Percentiles rank a stretch among this genome's conserved stretches.
phyloP scores from a whole-genome alignment of 371 early-diverging fungal species.

The Nosema muscidifuracis region DNA sequence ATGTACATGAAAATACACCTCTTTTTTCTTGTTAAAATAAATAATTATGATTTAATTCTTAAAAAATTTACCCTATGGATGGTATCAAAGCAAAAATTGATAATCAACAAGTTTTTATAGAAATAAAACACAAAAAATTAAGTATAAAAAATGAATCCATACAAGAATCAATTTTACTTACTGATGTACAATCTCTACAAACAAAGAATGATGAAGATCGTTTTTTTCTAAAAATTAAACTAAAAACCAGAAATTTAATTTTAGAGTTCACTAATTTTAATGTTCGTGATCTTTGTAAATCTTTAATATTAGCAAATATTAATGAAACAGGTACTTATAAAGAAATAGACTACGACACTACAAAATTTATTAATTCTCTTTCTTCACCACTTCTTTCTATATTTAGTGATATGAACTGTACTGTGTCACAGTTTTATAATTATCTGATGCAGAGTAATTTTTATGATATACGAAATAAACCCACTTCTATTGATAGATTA shows the following conservation, averaged over 20 bases:
- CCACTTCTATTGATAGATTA: slow-evolving; percentile 27
- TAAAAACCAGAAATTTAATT: neutral
- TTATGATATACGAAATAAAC: slow-evolving; percentile 35
- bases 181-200: slow-evolving; percentile 9
- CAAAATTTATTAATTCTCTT: neutral
- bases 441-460: slow-evolving; percentile 32
- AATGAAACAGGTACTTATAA: neutral
- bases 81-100: slow-evolving; percentile 17
- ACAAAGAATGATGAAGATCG: slow-evolving; percentile 9
- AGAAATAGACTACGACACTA: slow-evolving; percentile 4
- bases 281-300: slow-evolving; percentile 19
- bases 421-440: slow-evolving; percentile 39
- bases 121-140: slow-evolving; percentile 14
- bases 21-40: too few relatives aligned
- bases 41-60: too few relatives aligned
- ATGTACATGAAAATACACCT: too few relatives aligned
- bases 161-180: neutral
- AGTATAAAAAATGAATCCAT: neutral
- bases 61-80: neutral
- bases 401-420: slow-evolving; percentile 34
- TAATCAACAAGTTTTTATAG: slow-evolving; percentile 25
- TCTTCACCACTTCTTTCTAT: slow-evolving; percentile 18
- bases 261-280: slow-evolving; percentile 7
- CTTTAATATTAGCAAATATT: neutral
- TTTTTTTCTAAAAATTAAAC: slow-evolving; percentile 13